Conservation (phyloP, 208 protist genomes). For the Acanthamoeba lugdunensis region DNA sequence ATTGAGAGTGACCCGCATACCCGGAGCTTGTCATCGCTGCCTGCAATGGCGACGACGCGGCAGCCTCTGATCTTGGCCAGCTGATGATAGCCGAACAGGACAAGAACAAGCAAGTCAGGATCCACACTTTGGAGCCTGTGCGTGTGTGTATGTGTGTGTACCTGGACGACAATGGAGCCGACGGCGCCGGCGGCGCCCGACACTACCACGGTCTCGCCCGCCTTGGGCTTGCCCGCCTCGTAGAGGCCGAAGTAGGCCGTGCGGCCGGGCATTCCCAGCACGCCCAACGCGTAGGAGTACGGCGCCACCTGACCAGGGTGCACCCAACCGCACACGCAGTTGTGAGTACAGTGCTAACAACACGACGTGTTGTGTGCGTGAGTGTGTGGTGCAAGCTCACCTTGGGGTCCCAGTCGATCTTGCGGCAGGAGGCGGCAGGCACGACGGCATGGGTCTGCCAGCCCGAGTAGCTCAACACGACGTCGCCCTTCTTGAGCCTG, state of each 20-base stretch:
- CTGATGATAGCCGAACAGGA: background rate
- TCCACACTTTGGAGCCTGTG: background rate
- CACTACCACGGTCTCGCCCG: conserved; percentile 83
- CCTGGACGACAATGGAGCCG: conserved; percentile 76
- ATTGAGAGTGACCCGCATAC: background rate
- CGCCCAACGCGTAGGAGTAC: conserved; percentile 46
- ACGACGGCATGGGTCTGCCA: conserved; percentile 45
- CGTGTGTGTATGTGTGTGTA: background rate
- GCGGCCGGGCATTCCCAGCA: conserved; percentile 70
- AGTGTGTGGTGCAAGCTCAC: background rate
- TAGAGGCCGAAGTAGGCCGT: conserved; percentile 72
- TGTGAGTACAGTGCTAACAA: background rate
- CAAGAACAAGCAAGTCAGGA: too few relatives aligned
- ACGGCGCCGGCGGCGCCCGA: conserved; percentile 82
- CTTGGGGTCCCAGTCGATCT: conserved; percentile 60
- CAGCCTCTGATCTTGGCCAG: conserved; percentile 76
- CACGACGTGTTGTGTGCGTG: background rate
- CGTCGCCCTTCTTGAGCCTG: conserved; percentile 54
- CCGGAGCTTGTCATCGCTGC: conserved; percentile 78
- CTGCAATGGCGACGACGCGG: conserved; percentile 78
- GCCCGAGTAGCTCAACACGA: conserved; percentile 51
- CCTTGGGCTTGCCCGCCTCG: conserved; percentile 74
- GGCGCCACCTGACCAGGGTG: conserved; percentile 55
- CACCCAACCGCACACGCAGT: background rate
- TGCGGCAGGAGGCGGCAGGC: background rate